Conservation (phyloP, 176 grass and related monocot species). For the Zea luxurians region DNA sequence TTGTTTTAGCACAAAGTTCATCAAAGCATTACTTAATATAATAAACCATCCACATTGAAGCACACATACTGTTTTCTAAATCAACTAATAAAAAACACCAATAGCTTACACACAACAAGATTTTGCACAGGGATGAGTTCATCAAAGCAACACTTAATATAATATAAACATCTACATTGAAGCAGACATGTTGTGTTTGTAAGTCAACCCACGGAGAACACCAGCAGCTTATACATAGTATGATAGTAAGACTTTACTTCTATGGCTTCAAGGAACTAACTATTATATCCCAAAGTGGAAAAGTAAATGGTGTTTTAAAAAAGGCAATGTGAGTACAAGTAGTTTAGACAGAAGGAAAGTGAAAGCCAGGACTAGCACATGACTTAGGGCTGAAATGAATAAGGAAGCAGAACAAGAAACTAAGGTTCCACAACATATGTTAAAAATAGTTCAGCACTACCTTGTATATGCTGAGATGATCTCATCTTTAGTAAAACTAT, state of each 20-base stretch:
- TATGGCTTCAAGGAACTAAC: background rate
- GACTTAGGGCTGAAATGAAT: constrained; percentile 28
- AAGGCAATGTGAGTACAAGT: background rate
- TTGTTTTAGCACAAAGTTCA: constrained; percentile 17
- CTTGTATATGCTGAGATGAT: constrained; percentile 98
- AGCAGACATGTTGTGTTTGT: background rate
- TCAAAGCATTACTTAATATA: constrained; percentile 5
- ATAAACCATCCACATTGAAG: constrained; percentile 21
- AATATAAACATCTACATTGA: constrained; percentile 22
- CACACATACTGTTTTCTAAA: constrained; percentile 12
- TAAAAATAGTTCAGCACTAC: constrained; percentile 41
- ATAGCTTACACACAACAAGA: background rate
- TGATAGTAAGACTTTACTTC: background rate
- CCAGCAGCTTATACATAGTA: background rate
- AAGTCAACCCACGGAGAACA: constrained; percentile 1
- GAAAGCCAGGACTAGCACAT: constrained; percentile 5
- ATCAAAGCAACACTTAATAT: constrained; percentile 8
- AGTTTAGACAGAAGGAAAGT: background rate
- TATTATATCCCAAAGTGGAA: background rate
- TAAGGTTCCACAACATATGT: constrained; percentile 2
- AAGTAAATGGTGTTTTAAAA: constrained; percentile 6
- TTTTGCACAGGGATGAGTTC: background rate
- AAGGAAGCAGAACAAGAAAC: constrained; percentile 24
- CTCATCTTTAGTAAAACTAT: constrained; percentile 99
- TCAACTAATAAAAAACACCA: background rate